Evolutionary conservation across 2,329 filamentous ascomycete genomes (phyloP).

Genomic region (Penicillium janthinellum): DNA sequence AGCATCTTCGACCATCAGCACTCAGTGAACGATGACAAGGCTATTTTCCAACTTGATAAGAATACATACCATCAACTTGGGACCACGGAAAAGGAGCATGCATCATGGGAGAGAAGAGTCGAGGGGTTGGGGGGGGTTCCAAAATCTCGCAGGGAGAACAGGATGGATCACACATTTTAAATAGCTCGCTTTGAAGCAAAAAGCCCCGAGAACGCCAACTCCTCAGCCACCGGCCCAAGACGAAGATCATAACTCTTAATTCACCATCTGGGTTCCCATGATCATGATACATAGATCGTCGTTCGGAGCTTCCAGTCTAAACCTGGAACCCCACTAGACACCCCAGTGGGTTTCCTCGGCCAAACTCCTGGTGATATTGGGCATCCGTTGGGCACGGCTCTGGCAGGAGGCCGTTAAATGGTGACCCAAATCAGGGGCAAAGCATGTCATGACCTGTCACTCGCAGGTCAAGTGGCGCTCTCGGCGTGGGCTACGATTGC

Average conservation of each 20-base stretch:
- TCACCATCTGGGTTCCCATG: background rate
- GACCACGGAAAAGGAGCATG: background rate
- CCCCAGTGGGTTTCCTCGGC: conserved; percentile 6
- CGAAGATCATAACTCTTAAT: background rate
- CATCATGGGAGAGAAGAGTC: background rate
- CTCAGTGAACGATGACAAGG: background rate
- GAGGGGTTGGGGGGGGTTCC: background rate
- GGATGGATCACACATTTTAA: background rate
- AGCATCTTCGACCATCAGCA: background rate
- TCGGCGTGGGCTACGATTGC: background rate
- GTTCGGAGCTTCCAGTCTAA: background rate
- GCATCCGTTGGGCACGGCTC: conserved; percentile 17
- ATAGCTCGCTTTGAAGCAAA: background rate
- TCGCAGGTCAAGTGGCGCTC: background rate
- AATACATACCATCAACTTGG: background rate
- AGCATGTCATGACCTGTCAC: background rate
- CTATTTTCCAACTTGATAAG: background rate
- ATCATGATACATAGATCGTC: background rate
- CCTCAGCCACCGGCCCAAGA: conserved; percentile 5
- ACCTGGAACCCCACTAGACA: background rate
- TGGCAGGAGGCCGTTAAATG: background rate
- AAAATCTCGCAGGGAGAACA: background rate
- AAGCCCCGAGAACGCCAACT: background rate
- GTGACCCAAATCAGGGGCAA: conserved; percentile 8
- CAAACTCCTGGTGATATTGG: conserved; percentile 11